phyloP scores from a whole-genome alignment of 1,284 basidiomycete genomes.

The Rhodofomes roseus region DNA sequence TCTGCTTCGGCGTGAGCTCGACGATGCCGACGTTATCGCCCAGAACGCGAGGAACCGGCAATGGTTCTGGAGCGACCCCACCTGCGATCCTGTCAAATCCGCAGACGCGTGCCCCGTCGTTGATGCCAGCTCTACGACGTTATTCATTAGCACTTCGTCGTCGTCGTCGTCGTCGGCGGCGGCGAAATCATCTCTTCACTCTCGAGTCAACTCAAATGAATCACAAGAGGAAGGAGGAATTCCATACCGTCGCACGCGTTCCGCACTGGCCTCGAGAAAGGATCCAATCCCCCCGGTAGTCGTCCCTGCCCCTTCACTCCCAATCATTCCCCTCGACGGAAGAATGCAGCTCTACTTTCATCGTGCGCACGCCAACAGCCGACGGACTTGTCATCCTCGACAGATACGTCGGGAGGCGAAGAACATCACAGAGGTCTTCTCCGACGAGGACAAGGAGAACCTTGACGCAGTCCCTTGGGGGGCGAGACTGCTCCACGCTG shows the following conservation, averaged over 20 bases:
- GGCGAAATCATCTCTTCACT: too few species aligned
- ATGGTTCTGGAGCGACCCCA: background rate
- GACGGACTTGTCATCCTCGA: conserved; percentile 1
- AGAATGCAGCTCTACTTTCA: conserved; percentile 10
- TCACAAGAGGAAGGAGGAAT: too few species aligned
- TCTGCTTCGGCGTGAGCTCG: too few species aligned
- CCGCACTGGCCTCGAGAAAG: too few species aligned
- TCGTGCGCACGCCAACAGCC: conserved; percentile 3
- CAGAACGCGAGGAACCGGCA: background rate
- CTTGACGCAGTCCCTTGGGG: background rate
- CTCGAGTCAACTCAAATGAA: too few species aligned
- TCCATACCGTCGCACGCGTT: too few species aligned
- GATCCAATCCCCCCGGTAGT: background rate
- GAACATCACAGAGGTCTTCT: background rate
- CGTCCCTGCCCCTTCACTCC: background rate
- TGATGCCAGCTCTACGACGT: background rate
- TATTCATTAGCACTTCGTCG: too few species aligned
- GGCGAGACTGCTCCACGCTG: background rate
- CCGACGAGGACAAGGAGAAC: background rate
- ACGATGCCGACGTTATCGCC: background rate
- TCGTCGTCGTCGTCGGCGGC: too few species aligned
- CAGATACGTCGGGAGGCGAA: background rate
- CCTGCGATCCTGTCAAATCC: background rate
- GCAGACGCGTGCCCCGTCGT: background rate
- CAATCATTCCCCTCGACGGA: conserved; percentile 2